A percentile compares a stretch with the other conserved stretches of the same genome.
These are phyloP conservation scores for Halenospora varia DNA, from an alignment of 495 filamentous ascomycete genomes.

Conservation along the genomic window DNA sequence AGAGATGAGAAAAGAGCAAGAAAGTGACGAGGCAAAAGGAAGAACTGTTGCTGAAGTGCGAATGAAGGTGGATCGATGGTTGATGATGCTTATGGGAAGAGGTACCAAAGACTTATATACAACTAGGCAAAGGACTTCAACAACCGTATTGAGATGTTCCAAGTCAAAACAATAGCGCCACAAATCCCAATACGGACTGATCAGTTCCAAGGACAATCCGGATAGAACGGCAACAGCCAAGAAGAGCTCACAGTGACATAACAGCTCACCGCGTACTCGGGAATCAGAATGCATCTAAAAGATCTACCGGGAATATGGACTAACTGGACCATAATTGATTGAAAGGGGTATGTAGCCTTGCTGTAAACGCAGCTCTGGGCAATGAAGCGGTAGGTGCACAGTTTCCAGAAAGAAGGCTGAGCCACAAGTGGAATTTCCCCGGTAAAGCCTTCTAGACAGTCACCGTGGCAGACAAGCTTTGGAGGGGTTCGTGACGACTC, in stretches of 20 bases:
- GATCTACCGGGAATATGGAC: not conserved
- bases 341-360: not conserved
- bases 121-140: not conserved
- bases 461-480: not conserved
- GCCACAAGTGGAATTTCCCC: not conserved
- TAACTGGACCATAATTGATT: not conserved
- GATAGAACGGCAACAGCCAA: no score
- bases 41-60: not conserved
- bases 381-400: not conserved
- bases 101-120: not conserved
- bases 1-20: not conserved
- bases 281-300: not conserved
- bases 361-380: not conserved
- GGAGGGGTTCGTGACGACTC: not conserved
- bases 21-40: slow-evolving; percentile 1
- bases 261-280: not conserved
- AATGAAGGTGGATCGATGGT: not conserved
- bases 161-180: not conserved
- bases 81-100: slow-evolving; percentile 9
- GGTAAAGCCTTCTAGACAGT: not conserved
- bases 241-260: no score
- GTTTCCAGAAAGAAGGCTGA: not conserved
- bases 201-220: no score
- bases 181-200: no score
- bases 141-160: no score